Base-by-base conservation (phyloP, 306 rosid species). In the Canavalia ensiformis region DNA sequence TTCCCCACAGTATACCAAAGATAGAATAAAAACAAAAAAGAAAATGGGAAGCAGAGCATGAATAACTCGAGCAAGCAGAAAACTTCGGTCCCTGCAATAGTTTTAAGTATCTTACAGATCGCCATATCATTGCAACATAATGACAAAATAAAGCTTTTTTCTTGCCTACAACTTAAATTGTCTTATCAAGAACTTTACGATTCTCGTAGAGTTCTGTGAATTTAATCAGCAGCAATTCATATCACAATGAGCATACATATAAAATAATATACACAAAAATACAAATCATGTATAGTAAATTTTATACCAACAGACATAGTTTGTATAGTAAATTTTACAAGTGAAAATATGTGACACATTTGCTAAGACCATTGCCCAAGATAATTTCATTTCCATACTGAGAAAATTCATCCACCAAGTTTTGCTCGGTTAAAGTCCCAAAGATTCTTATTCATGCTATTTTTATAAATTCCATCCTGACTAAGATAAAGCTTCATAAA, bases 1-100 rank as follows among this genome's bases (percentile, higher is more conserved):
- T 73, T 56, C 77, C n/a, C 37, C 66, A 1, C 12, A 67, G 8
- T 28, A 67, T 8, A 45, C 45, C 13, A 72, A 49, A 10, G 31
- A 37, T 18, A 28, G 39, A 39, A 6, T 12, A 10, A 44, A 42
- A 37, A 56, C 41, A 57, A 6, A 55, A 41, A 28, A 1, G 45
- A 25, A 74, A 74, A 37, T 18, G 78, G 68, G 41, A 41, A 74
- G 30, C 78, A 74, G 78, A 56, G 68, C 35, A 41, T 37, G 39
- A 74, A 56, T 25, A 55, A 55, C 42, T 42, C 54, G 11, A 71
- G 41, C 18, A 74, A 57, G 30, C 41, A 42, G 56, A 44, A 7
- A 44, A 58, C 44, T 42, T 29, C 7, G 42, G 68, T 28, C 68
- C 31, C 56, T 28, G 56, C 35, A 35, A 72, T n/a, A 72, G 5